A percentile compares a stretch with the other conserved stretches of the same genome.
These are phyloP conservation scores for Trichophyton rubrum DNA, from an alignment of 2,329 filamentous ascomycete genomes.

Conservation along the genomic window DNA sequence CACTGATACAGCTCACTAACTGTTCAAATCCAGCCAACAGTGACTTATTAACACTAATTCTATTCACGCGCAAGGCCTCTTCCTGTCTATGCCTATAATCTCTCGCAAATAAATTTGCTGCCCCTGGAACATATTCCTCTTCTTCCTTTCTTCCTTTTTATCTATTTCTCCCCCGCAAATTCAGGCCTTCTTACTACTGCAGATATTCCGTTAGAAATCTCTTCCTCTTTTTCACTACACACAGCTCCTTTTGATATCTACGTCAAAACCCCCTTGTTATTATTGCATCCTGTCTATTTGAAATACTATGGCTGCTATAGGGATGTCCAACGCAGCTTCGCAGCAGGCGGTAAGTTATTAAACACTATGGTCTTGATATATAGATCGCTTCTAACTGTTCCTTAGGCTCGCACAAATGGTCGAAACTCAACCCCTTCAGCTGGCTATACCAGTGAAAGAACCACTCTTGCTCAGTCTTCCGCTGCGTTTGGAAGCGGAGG, in stretches of 20 bases:
- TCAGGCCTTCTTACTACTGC: neutral
- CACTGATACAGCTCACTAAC: neutral
- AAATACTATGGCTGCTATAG: slow-evolving; percentile 22
- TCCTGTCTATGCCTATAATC: slow-evolving; percentile 20
- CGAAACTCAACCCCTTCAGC: slow-evolving; percentile 28
- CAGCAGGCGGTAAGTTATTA: slow-evolving; percentile 28
- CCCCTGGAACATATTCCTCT: slow-evolving; percentile 4
- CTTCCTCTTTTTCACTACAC: slow-evolving; percentile 2
- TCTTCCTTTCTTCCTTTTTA: slow-evolving; percentile 4
- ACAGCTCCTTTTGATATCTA: slow-evolving; percentile 6
- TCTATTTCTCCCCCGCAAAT: slow-evolving; percentile 15
- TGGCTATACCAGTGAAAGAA: slow-evolving; percentile 23
- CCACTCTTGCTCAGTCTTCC: slow-evolving; percentile 27
- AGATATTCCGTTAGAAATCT: neutral
- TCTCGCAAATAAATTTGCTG: slow-evolving; percentile 20
- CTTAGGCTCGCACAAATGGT: slow-evolving; percentile 21
- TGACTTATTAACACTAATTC: slow-evolving; percentile 2
- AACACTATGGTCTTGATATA: neutral
- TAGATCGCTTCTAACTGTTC: neutral
- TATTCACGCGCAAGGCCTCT: slow-evolving; percentile 13
- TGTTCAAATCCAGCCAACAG: neutral
- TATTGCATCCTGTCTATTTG: neutral
- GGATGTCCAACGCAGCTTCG: slow-evolving; percentile 25
- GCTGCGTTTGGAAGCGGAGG: slow-evolving; percentile 34
- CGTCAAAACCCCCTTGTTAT: neutral